Percentiles rank a stretch among this genome's conserved stretches.
These are phyloP conservation scores for Stentor roeselii DNA, from an alignment of 73 alveolate genomes.

Conservation along the genomic window DNA sequence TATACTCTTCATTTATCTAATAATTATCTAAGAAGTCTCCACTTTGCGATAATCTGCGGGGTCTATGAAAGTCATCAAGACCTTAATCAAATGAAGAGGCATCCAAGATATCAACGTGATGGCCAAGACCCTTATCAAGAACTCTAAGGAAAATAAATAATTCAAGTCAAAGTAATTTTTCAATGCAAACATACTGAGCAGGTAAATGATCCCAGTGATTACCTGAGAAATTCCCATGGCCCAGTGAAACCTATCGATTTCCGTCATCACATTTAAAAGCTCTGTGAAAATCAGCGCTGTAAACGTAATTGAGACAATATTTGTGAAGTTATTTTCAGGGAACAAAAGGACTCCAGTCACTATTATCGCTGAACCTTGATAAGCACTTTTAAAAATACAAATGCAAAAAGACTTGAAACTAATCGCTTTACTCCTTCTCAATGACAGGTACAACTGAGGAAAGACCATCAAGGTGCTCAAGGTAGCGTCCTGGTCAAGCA, in stretches of 20 bases:
- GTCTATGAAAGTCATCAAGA: conserved; percentile 44
- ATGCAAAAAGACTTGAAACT: conserved; percentile 85
- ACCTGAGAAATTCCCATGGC: conserved; percentile 77
- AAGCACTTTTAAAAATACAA: conserved; percentile 90
- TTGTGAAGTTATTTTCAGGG: conserved; percentile 78
- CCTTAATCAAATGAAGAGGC: conserved; percentile 67
- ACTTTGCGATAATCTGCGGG: conserved; percentile 78
- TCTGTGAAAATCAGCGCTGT: conserved; percentile 87
- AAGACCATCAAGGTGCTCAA: conserved; percentile 67
- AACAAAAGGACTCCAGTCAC: conserved; percentile 69
- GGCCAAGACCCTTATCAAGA: conserved; percentile 59
- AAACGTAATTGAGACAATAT: conserved; percentile 92
- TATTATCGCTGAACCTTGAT: conserved; percentile 84
- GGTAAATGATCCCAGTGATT: conserved; percentile 65
- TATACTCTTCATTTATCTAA: no score
- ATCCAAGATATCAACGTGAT: conserved; percentile 71
- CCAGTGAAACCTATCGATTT: conserved; percentile 62
- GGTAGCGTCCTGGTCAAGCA: conserved; percentile 88
- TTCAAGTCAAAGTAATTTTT: conserved; percentile 64
- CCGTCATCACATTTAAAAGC: conserved; percentile 89
- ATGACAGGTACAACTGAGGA: conserved; percentile 86
- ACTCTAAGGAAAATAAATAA: conserved; percentile 44
- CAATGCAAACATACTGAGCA: conserved; percentile 56
- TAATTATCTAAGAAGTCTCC: no score
- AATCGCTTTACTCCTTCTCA: conserved; percentile 82